phyloP scores from a whole-genome alignment of 306 rosid species.

The Lithocarpus polystachyus region DNA sequence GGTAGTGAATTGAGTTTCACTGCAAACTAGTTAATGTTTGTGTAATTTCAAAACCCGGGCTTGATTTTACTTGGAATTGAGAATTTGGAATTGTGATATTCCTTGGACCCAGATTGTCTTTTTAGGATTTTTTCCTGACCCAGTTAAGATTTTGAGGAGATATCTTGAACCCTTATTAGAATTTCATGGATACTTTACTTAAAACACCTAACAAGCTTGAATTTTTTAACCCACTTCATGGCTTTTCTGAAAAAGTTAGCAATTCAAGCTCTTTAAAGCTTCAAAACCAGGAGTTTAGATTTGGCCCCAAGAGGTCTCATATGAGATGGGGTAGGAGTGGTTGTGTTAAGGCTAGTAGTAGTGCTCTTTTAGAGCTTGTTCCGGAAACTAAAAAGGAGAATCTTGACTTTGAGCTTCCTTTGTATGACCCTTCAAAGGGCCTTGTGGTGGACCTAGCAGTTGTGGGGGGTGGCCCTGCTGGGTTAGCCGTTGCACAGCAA shows the following conservation, averaged over 20 bases:
- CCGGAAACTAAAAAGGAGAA: constrained; percentile 88
- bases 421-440: constrained; percentile 74
- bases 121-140: constrained; percentile 23
- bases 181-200: constrained; percentile 79
- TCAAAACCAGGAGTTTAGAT: constrained; percentile 59
- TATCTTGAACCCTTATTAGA: constrained; percentile 8
- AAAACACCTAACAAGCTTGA: constrained; percentile 85
- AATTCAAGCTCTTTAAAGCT: constrained; percentile 38
- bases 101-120: constrained; percentile 17
- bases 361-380: constrained; percentile 87
- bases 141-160: constrained; percentile 16
- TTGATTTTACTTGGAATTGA: background rate
- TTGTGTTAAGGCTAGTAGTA: constrained; percentile 49
- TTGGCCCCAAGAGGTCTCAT: constrained; percentile 48
- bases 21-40: background rate
- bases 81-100: background rate
- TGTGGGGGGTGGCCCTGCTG: constrained; percentile 98
- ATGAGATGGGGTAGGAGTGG: constrained; percentile 43
- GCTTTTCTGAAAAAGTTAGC: constrained; percentile 66
- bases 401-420: constrained; percentile 86
- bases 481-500: constrained; percentile 96
- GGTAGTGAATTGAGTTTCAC: background rate
- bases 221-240: constrained; percentile 73
- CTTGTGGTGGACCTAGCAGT: constrained; percentile 86
- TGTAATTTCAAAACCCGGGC: constrained; percentile 19